Evolutionary conservation across 352 stramenopile genomes (phyloP).

Genomic region (Globisporangium camurandrum): DNA sequence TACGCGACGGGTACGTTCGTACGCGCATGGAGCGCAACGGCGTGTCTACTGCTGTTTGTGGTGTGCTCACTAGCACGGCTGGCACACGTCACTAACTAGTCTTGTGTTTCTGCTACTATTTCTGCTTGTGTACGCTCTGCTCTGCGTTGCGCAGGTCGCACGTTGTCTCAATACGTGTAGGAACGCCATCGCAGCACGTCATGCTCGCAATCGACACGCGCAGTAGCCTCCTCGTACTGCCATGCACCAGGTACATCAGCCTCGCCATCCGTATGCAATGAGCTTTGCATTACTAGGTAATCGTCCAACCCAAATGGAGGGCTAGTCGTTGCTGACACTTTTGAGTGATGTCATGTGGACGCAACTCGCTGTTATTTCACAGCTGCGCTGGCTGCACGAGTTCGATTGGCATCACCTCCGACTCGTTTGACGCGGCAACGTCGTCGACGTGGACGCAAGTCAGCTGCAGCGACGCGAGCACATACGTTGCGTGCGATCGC

Average conservation of each 20-base stretch:
- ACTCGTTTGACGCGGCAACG: conserved; percentile 40
- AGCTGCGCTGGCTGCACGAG: conserved; percentile 23
- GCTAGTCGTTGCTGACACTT: too few species aligned
- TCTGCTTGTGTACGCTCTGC: not conserved
- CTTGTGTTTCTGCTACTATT: too few species aligned
- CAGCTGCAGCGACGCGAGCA: conserved; percentile 29
- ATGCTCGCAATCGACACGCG: conserved; percentile 74
- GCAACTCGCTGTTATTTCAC: not conserved
- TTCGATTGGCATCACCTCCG: conserved; percentile 54
- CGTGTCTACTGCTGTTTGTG: too few species aligned
- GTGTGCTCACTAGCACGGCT: too few species aligned
- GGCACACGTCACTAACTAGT: too few species aligned
- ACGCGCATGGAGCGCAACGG: too few species aligned
- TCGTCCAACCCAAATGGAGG: too few species aligned
- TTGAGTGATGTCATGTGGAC: too few species aligned
- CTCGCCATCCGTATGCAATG: too few species aligned
- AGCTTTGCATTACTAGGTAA: too few species aligned
- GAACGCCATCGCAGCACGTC: conserved; percentile 63
- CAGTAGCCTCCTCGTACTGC: conserved; percentile 65
- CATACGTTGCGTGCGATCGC: conserved; percentile 44
- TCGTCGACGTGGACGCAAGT: conserved; percentile 67
- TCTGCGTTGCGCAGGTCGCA: conserved; percentile 19
- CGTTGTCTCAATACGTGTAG: conserved; percentile 74
- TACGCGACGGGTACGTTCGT: not conserved
- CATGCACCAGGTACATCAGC: conserved; percentile 43